Percentiles rank a stretch among this genome's conserved stretches.
Conservation (phyloP, 768 basidiomycete genomes). For the Arthromyces matolae region DNA sequence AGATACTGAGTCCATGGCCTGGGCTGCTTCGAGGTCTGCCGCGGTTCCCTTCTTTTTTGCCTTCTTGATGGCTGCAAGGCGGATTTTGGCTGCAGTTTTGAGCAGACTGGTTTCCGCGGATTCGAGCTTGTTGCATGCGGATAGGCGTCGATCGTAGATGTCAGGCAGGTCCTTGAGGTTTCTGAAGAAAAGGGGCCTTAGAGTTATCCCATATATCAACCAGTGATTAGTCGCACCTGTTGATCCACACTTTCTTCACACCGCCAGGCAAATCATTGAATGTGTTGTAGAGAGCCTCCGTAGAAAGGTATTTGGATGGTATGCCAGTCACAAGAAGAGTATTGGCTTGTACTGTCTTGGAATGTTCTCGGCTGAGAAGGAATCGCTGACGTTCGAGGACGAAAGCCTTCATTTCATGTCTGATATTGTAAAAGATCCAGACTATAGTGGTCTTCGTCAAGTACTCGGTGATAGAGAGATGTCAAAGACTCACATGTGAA, state of each 20-base stretch:
- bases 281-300: slow-evolving; percentile 58
- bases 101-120: slow-evolving; percentile 78
- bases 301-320: slow-evolving; percentile 72
- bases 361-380: slow-evolving; percentile 71
- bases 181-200: slow-evolving; percentile 32
- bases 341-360: slow-evolving; percentile 79
- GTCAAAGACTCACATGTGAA: slow-evolving; percentile 62
- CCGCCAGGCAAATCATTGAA: slow-evolving; percentile 89
- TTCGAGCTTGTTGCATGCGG: slow-evolving; percentile 79
- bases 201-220: background rate
- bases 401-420: slow-evolving; percentile 76
- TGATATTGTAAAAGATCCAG: slow-evolving; percentile 86
- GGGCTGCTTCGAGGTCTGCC: slow-evolving; percentile 22
- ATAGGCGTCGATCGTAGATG: slow-evolving; percentile 69
- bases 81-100: slow-evolving; percentile 71
- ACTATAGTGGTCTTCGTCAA: slow-evolving; percentile 39
- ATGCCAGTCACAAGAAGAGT: slow-evolving; percentile 91
- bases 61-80: slow-evolving; percentile 50
- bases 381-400: slow-evolving; percentile 76
- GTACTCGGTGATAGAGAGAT: background rate
- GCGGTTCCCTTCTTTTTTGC: slow-evolving; percentile 29
- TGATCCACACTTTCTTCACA: slow-evolving; percentile 88
- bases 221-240: slow-evolving; percentile 49
- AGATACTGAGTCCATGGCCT: slow-evolving; percentile 18
- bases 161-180: slow-evolving; percentile 86